Conservation (phyloP, 345 rosid species). For the Aquilaria malaccensis region DNA sequence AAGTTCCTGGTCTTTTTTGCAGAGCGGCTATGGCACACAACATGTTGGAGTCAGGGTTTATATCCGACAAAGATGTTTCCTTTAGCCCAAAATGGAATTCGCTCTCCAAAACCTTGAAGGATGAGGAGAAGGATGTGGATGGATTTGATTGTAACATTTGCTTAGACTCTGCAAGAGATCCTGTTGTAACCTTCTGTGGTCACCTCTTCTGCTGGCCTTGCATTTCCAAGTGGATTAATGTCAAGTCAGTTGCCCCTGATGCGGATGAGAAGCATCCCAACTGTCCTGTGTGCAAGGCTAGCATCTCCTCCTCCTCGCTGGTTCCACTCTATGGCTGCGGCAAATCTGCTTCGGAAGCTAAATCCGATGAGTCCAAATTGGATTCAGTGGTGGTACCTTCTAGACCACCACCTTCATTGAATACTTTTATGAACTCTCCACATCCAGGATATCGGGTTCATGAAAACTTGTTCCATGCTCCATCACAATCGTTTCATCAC, state of each 20-base stretch:
- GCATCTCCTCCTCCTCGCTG: conserved; percentile 48
- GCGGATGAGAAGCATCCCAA: conserved; percentile 34
- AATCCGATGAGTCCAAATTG: conserved; percentile 18
- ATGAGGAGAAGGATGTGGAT: conserved; percentile 28
- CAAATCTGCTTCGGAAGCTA: conserved; percentile 31
- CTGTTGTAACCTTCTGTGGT: conserved; percentile 79
- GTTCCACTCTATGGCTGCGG: conserved; percentile 93
- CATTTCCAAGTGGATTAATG: conserved; percentile 56
- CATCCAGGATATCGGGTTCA: conserved; percentile 20
- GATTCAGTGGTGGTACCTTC: conserved; percentile 50
- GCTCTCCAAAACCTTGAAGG: conserved; percentile 10
- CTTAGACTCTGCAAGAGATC: conserved; percentile 62
- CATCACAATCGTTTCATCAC: conserved; percentile 17
- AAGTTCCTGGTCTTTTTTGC: background rate
- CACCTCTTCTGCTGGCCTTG: conserved; percentile 92
- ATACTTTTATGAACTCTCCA: conserved; percentile 10
- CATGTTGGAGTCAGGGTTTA: conserved; percentile 31
- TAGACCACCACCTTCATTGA: conserved; percentile 33
- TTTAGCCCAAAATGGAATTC: conserved; percentile 33
- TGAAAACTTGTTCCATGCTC: conserved; percentile 18
- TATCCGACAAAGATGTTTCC: conserved; percentile 21
- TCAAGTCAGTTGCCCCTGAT: conserved; percentile 34
- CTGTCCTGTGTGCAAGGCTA: conserved; percentile 87
- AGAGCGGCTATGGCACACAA: conserved; percentile 37
- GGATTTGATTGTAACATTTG: conserved; percentile 77